phyloP scores from a whole-genome alignment of 352 stramenopile species.

The Globisporangium irregulare region DNA sequence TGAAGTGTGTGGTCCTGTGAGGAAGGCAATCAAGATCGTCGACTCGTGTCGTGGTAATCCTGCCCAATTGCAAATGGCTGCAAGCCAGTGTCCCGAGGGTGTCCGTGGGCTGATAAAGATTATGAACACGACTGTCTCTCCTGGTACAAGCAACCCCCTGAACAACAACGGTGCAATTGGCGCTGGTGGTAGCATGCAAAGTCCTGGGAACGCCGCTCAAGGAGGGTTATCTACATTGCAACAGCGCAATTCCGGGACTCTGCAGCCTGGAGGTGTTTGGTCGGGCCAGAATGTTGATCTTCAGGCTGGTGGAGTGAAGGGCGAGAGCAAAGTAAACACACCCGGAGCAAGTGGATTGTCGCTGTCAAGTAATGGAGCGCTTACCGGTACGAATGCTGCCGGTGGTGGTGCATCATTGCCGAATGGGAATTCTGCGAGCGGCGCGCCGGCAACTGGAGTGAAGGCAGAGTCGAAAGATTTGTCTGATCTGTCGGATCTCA shows the following conservation, averaged over 20 bases:
- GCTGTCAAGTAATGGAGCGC: slow-evolving; percentile 1
- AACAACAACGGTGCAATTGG: slow-evolving; percentile 28
- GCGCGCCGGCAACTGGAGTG: slow-evolving; percentile 4
- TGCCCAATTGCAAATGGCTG: slow-evolving; percentile 64
- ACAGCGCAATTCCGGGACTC: slow-evolving; percentile 18
- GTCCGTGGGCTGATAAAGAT: slow-evolving; percentile 85
- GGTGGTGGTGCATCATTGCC: not conserved
- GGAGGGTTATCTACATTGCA: slow-evolving; percentile 7
- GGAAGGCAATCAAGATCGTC: slow-evolving; percentile 86
- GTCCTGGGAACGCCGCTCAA: slow-evolving; percentile 3
- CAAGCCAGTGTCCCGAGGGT: slow-evolving; percentile 65
- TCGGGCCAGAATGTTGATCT: slow-evolving; percentile 1
- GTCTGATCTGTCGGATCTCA: slow-evolving; percentile 27
- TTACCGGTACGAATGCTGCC: slow-evolving; percentile 2
- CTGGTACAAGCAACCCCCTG: slow-evolving; percentile 9
- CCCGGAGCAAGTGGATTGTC: not conserved
- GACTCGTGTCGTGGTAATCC: slow-evolving; percentile 78
- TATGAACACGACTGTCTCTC: slow-evolving; percentile 75
- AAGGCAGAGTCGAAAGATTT: slow-evolving; percentile 14
- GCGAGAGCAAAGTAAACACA: slow-evolving; percentile 13
- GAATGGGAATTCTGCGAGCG: slow-evolving; percentile 5
- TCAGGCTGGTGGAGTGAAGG: slow-evolving; percentile 16
- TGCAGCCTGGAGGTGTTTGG: slow-evolving; percentile 10
- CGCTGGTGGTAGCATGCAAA: slow-evolving; percentile 7
- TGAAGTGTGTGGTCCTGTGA: slow-evolving; percentile 84